A percentile compares a stretch with the other conserved stretches of the same genome.
These are phyloP conservation scores for Panellus pusillus DNA, from an alignment of 768 basidiomycete species.

Conservation along the genomic window DNA sequence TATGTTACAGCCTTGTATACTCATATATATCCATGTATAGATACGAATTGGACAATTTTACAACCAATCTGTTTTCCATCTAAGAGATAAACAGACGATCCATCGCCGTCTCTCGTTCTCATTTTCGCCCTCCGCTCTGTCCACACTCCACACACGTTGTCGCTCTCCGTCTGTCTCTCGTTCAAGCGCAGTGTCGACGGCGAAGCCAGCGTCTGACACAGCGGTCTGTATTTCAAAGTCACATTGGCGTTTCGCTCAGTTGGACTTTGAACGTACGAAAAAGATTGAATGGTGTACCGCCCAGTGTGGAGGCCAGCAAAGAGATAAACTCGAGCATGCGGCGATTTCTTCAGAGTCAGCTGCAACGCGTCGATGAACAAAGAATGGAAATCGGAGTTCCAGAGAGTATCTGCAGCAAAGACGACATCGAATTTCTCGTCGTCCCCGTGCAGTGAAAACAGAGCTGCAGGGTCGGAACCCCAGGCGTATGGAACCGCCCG, in stretches of 20 bases:
- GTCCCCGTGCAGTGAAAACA: constrained; percentile 21
- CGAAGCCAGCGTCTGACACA: constrained; percentile 41
- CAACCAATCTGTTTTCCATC: constrained; percentile 35
- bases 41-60: not conserved
- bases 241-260: not conserved
- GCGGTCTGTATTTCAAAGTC: constrained; percentile 18
- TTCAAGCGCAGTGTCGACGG: constrained; percentile 47
- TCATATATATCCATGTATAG: not conserved
- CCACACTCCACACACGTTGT: constrained; percentile 52
- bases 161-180: constrained; percentile 41
- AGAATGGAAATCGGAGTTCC: constrained; percentile 65
- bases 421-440: constrained; percentile 57
- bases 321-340: constrained; percentile 56
- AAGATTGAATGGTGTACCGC: constrained; percentile 66
- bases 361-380: constrained; percentile 55
- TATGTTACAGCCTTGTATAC: not conserved
- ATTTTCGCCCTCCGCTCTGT: constrained; percentile 53
- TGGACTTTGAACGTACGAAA: constrained; percentile 35
- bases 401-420: constrained; percentile 75
- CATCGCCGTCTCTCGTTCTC: constrained; percentile 69
- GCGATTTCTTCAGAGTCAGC: constrained; percentile 42
- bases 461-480: constrained; percentile 50
- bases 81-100: constrained; percentile 67
- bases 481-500: constrained; percentile 60
- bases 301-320: constrained; percentile 79